Base-by-base conservation (phyloP, 805 yeast species). In the Kregervanrija fluxuum region DNA sequence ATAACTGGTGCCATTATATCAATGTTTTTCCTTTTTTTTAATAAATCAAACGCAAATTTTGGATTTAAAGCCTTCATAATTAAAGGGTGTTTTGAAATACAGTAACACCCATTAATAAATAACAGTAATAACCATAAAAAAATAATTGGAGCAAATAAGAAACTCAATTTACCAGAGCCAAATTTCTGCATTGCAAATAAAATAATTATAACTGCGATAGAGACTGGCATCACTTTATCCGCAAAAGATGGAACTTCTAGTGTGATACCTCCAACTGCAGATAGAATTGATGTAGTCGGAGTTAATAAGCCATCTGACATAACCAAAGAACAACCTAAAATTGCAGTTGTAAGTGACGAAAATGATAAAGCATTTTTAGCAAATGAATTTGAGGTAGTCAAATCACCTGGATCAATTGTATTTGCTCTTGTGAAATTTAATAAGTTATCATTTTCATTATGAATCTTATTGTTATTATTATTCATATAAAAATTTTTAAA, bases 281-380 rank as follows among this genome's bases (percentile, higher is more conserved):
- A 69, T 40, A 78, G 65, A 3, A 78, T 80, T 1, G 83, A 77
- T 11, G 82, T 77, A 2, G 83, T 78, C 22, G 85, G 85, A 2
- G 84, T 79, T 47, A 79, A 65, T 43, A 79, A 61, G 5, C 83
- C 83, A 58, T 79, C 83, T 8, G 80, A 74, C 34, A 79, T 60
- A 14, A 79, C 79, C 51, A 79, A 62, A 1, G 80, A 65, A 51
- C 82, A 75, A 2, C 83, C 83, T 30, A 77, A 44, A 47, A 78
- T 75, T 13, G 45, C 45, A 13, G 35, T 37, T n/a, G 45, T 36
- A n/a, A 42, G 32, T 15, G 37, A 31, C 10, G 37, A 31, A 13
- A 32, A 28, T 10, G 45, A 36, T 8, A 42, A 16, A 8, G 31
- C 30, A 14, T 41, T 37, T n/a, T 30, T 37, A 5, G 30, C 45